Evolutionary conservation across 768 basidiomycete genomes (phyloP), one percentile per base, ranked within the genome.

Genomic region (Zangia roseola): DNA sequence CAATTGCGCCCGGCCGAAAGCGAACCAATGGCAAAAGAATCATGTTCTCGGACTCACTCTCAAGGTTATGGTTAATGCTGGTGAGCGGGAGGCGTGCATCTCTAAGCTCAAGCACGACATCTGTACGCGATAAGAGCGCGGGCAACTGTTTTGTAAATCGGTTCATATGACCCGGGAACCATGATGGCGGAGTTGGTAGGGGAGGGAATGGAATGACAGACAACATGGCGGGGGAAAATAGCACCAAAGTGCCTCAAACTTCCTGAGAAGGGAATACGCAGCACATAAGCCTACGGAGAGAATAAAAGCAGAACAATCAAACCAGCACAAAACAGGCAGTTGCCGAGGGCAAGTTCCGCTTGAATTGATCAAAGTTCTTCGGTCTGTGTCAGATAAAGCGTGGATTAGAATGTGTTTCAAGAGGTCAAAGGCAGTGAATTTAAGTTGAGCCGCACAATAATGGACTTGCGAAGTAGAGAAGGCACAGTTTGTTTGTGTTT

Each of bases 131-230:
- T 35, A 97, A 78, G 50, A 93, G 73, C 17, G 78, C 71, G 17
- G 92, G 90, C 36, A 97, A 74, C 64, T 81, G 80, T 52, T 84
- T 78, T 36, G 84, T 79, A 65, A 95, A 95, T 60, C 84, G 81
- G 69, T 83, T 86, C 94, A 97, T 97, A 70, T 97, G 94, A 28
- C 94, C 94, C 21, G 91, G 91, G 71, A 86, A 95, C 93, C 93
- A 97, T 77, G 93, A 94, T 43, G 87, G 86, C 25, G 91, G 84
- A 39, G 73, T 70, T 37, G 88, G 83, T 20, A 93, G 77, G 47
- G 70, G 69, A 47, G 78, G 76, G 50, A 73, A 68, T 30, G 67
- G 64, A 40, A 76, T 57, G 57, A 56, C 57, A 39, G 62, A 60
- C 52, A 73, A 55, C 71, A 71, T 71, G 50, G 52, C 44, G 31